Percentiles rank a stretch among this genome's conserved stretches.
phyloP scores from a whole-genome alignment of 331 rosid genomes.

The Ulmus americana region DNA sequence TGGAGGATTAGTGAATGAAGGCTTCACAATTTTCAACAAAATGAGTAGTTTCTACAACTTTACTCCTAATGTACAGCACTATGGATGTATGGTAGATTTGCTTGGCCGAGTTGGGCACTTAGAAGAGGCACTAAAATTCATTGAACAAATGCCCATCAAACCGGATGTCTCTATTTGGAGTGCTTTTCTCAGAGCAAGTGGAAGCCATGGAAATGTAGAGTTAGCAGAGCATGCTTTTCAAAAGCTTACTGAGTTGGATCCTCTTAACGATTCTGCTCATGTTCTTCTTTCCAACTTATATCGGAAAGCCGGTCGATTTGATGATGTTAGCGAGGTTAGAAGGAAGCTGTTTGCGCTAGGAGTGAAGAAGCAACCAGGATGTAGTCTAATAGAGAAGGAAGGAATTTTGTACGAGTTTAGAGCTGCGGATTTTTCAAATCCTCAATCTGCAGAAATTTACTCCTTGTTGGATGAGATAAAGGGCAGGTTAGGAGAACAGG shows the following conservation, averaged over 20 bases:
- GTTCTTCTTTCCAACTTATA: constrained; percentile 22
- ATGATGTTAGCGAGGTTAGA: constrained; percentile 16
- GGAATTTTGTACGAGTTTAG: constrained; percentile 20
- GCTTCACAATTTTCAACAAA: constrained; percentile 19
- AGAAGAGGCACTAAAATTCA: constrained; percentile 18
- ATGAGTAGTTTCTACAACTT: constrained; percentile 18
- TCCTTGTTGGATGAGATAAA: constrained; percentile 19
- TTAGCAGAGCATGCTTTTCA: constrained; percentile 28
- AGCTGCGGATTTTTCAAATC: constrained; percentile 23
- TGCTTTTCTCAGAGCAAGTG: constrained; percentile 25
- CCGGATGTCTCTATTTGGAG: constrained; percentile 27
- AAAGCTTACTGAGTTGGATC: constrained; percentile 23
- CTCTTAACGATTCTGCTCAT: constrained; percentile 20
- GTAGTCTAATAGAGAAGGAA: constrained; percentile 17
- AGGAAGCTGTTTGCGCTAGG: constrained; percentile 24
- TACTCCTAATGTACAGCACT: constrained; percentile 24
- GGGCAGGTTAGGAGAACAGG: constrained; percentile 1
- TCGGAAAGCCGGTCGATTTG: constrained; percentile 18
- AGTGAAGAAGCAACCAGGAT: constrained; percentile 26
- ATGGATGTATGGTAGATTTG: constrained; percentile 18
- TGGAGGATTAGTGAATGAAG: constrained; percentile 27
- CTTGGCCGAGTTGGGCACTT: constrained; percentile 19
- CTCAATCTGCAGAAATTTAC: constrained; percentile 14
- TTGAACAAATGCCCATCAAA: constrained; percentile 24
- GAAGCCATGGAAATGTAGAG: constrained; percentile 18